These are phyloP conservation scores for Strobilomyces dryophilus DNA, from an alignment of 768 basidiomycete species.

Conservation along the genomic window DNA sequence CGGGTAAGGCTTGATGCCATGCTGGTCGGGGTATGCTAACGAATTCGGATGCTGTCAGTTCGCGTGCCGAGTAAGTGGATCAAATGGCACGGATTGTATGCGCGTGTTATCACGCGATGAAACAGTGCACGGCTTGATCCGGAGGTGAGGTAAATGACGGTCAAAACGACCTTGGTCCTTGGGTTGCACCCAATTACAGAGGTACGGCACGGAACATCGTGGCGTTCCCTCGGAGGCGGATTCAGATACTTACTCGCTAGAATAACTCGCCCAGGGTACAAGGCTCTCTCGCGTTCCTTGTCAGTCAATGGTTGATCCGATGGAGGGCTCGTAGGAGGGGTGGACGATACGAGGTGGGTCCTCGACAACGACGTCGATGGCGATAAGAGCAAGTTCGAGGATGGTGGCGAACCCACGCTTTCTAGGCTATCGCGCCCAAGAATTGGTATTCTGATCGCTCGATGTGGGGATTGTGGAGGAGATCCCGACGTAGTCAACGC, in stretches of 20 bases:
- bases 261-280: constrained; percentile 82
- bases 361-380: constrained; percentile 26
- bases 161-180: background rate
- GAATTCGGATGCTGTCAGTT: constrained; percentile 6
- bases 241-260: constrained; percentile 64
- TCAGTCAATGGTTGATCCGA: constrained; percentile 34
- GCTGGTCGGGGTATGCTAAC: constrained; percentile 84
- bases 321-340: constrained; percentile 16
- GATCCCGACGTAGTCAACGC: constrained; percentile 31
- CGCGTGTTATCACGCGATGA: constrained; percentile 8
- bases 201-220: constrained; percentile 1
- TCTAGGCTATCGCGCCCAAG: constrained; percentile 18
- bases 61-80: constrained; percentile 1
- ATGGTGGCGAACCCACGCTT: constrained; percentile 19
- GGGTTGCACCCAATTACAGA: background rate
- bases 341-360: constrained; percentile 26
- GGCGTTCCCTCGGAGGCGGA: background rate
- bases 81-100: constrained; percentile 3
- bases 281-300: constrained; percentile 64
- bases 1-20: constrained; percentile 76
- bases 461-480: constrained; percentile 16
- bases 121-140: constrained; percentile 3
- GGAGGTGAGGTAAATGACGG: constrained; percentile 4
- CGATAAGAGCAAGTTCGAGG: constrained; percentile 26
- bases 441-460: constrained; percentile 25